These are phyloP conservation scores for Lentinula sp. DNA, from an alignment of 768 basidiomycete genomes.

Conservation along the genomic window DNA sequence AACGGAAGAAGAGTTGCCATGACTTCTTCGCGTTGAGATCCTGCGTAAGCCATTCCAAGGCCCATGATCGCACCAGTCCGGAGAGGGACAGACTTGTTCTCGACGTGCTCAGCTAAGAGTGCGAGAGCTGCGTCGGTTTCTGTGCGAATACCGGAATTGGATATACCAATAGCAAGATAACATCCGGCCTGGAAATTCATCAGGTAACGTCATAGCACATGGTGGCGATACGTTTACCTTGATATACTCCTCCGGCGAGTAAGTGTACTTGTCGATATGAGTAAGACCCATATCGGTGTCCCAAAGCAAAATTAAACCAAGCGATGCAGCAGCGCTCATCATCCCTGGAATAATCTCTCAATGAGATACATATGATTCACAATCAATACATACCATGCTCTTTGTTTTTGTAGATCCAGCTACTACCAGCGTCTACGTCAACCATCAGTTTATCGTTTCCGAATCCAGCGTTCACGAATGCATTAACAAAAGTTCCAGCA, in stretches of 20 bases:
- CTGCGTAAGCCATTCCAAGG: slow-evolving; percentile 89
- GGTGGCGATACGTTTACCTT: slow-evolving; percentile 43
- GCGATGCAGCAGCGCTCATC: slow-evolving; percentile 93
- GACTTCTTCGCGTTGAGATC: slow-evolving; percentile 87
- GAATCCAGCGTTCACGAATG: slow-evolving; percentile 97
- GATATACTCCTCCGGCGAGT: slow-evolving; percentile 93
- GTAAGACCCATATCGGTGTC: slow-evolving; percentile 91
- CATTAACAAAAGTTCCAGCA: slow-evolving; percentile 97
- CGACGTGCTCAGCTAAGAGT: slow-evolving; percentile 83
- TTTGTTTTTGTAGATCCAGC: slow-evolving; percentile 99
- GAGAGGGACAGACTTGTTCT: slow-evolving; percentile 78
- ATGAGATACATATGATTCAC: not conserved
- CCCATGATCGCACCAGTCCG: slow-evolving; percentile 89
- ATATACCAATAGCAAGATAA: slow-evolving; percentile 87
- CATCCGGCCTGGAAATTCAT: slow-evolving; percentile 64
- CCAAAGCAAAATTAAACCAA: slow-evolving; percentile 92
- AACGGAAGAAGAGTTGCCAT: slow-evolving; percentile 71
- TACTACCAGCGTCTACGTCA: slow-evolving; percentile 90
- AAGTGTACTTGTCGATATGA: slow-evolving; percentile 97
- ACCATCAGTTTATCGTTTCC: slow-evolving; percentile 99
- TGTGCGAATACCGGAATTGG: slow-evolving; percentile 83
- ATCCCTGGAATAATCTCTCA: slow-evolving; percentile 50
- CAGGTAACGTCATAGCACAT: not conserved
- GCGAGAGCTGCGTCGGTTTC: slow-evolving; percentile 93
- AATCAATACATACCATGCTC: slow-evolving; percentile 65